These are phyloP conservation scores for Catharanthus roseus DNA, from an alignment of 257 asterid genomes.

Conservation along the genomic window DNA sequence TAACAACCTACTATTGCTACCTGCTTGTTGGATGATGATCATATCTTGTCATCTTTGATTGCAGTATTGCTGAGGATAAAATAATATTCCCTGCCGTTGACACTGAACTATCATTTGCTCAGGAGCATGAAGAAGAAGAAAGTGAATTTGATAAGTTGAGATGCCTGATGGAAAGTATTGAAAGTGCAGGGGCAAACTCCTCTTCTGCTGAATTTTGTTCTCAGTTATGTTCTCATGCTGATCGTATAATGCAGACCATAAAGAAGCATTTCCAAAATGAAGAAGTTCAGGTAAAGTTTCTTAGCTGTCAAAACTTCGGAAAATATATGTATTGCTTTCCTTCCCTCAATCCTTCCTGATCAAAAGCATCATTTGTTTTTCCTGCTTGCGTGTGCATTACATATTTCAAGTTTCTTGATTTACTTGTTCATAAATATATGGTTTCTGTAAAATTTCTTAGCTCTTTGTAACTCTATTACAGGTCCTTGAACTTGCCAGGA, in stretches of 20 bases:
- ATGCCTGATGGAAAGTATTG: conserved; percentile 78
- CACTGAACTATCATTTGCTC: conserved; percentile 78
- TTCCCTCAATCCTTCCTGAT: background rate
- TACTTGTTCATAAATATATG: background rate
- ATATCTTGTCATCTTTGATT: conserved; percentile 16
- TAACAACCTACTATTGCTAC: conserved; percentile 12
- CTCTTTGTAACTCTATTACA: conserved; percentile 27
- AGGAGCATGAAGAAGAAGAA: conserved; percentile 98
- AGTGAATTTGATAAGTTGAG: conserved; percentile 83
- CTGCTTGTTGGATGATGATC: conserved; percentile 8
- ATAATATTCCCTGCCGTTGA: conserved; percentile 94
- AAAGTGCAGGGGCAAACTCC: conserved; percentile 83
- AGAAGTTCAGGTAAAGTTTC: conserved; percentile 72
- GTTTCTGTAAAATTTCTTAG: conserved; percentile 7
- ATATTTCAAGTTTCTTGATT: background rate
- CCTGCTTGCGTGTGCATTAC: background rate
- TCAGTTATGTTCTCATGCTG: conserved; percentile 79
- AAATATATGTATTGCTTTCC: background rate
- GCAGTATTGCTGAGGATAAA: conserved; percentile 99
- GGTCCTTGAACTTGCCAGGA: conserved; percentile 93
- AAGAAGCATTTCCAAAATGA: conserved; percentile 82
- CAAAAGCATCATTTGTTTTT: background rate
- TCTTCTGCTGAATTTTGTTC: conserved; percentile 77
- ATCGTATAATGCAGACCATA: conserved; percentile 78
- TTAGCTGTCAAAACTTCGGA: conserved; percentile 6